A percentile compares a stretch with the other conserved stretches of the same genome.
Conservation (phyloP, 768 basidiomycete species). For the Panus rudis region DNA sequence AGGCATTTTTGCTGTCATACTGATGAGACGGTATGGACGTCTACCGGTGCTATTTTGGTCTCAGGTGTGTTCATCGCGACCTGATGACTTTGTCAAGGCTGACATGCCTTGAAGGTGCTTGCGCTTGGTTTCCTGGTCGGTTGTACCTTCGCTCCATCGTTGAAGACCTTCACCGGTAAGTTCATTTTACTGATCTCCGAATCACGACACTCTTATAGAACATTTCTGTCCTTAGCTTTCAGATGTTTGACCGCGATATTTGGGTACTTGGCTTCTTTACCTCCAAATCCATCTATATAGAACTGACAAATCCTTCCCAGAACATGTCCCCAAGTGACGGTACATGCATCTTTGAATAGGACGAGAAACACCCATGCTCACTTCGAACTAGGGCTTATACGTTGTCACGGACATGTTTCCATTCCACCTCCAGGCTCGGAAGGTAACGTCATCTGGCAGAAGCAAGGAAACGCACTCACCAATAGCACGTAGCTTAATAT, state of each 20-base stretch:
- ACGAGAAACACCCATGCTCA: not conserved
- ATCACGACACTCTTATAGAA: not conserved
- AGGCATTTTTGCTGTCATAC: conserved; percentile 54
- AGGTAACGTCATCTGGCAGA: conserved; percentile 27
- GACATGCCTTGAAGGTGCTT: conserved; percentile 33
- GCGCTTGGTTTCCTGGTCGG: conserved; percentile 54
- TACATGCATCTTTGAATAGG: conserved; percentile 4
- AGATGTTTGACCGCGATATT: conserved; percentile 56
- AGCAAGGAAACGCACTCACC: not conserved
- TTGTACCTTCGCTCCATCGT: conserved; percentile 48
- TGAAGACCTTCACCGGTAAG: conserved; percentile 51
- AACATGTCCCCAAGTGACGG: conserved; percentile 57
- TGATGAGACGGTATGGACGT: conserved; percentile 57
- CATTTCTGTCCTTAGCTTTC: conserved; percentile 33
- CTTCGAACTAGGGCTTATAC: conserved; percentile 50
- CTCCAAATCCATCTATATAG: not conserved
- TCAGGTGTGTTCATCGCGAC: conserved; percentile 34
- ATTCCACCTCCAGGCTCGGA: conserved; percentile 63
- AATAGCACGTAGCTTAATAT: conserved; percentile 43
- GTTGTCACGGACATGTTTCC: conserved; percentile 59
- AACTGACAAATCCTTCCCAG: conserved; percentile 13
- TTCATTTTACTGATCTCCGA: not conserved
- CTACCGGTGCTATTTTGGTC: conserved; percentile 70
- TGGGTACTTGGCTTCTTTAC: conserved; percentile 28
- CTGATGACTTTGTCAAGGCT: not conserved